Evolutionary conservation across 2,329 filamentous ascomycete species (phyloP).

Genomic region (Colletotrichum australisinense): DNA sequence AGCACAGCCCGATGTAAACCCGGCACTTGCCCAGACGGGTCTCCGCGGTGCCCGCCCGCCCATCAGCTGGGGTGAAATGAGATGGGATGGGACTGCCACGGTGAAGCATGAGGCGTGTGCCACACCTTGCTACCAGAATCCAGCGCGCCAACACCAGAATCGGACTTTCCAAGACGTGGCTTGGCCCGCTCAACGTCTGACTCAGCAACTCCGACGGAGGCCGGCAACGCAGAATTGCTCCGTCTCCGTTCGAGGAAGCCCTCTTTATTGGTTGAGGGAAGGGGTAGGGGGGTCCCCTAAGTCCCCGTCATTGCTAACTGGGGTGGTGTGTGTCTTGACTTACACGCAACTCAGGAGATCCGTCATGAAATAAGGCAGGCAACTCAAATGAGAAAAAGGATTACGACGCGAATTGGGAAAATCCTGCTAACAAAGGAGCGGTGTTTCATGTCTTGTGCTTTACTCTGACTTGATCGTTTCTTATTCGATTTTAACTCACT

Average conservation of each 20-base stretch:
- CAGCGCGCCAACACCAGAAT: no score
- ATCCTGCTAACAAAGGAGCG: neutral
- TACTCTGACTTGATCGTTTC: neutral
- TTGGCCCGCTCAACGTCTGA: neutral
- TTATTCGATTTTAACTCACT: neutral
- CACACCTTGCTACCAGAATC: neutral
- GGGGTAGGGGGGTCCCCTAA: neutral
- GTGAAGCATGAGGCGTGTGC: neutral
- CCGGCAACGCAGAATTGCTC: constrained; percentile 9
- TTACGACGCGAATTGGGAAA: constrained; percentile 15
- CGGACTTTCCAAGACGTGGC: neutral
- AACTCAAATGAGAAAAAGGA: constrained; percentile 12
- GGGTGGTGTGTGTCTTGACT: constrained; percentile 14
- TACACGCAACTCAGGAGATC: constrained; percentile 26
- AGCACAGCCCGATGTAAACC: constrained; percentile 3
- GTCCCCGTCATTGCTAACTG: constrained; percentile 5
- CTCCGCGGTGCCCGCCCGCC: neutral
- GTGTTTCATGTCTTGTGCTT: neutral
- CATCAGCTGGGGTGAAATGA: neutral
- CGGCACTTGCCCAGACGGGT: neutral
- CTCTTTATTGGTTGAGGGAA: neutral
- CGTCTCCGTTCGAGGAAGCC: constrained; percentile 1
- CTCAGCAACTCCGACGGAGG: constrained; percentile 31
- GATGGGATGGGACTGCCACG: no score
- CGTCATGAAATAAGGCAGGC: constrained; percentile 1